Base-by-base conservation (phyloP, 148 eudicot species). In the Salicornia ramosissima region DNA sequence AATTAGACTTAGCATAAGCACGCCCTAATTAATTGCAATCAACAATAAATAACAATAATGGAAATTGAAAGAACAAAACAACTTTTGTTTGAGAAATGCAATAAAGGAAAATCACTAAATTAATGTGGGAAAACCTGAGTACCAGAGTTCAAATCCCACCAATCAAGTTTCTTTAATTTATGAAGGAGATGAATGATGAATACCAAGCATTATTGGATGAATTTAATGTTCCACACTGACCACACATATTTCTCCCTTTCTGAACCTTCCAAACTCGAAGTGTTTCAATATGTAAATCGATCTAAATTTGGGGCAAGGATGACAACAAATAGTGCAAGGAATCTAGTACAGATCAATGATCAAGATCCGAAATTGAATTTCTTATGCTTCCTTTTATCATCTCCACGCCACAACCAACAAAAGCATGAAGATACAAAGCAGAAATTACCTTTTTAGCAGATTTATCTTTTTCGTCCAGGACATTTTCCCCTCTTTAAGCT, bases 361-460 rank as follows among this genome's bases (percentile, higher is more conserved):
- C 47, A 43, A 43, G 13, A 43, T 43, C 12, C 13, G 12, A 43
- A 10, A 43, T 43, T 8, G 12, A 8, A 43, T 8, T 43, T 43
- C 47, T 14, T 14, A 43, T 43, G 47, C 47, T 43, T 43, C 47
- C 47, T 43, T 43, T 43, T 43, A 43, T 43, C 47, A 43, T 43
- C 47, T 43, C 12, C 47, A 43, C 47, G 12, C 47, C 9, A 11
- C 47, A 43, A 43, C 12, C 12, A 43, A 51, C n/a, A n/a, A n/a
- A 51, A 51, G 25, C 55, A 51, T 36, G 26, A 42, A 10, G 9
- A 58, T 22, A 70, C 29, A 22, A 16, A 40, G 22, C 10, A 45
- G 26, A 24, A 18, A 68, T 69, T 68, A 92, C 90, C 51, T 75
- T 81, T 66, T 77, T 68, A 42, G 60, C 24, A 49, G 78, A 81